Percentiles rank a stretch among this genome's conserved stretches.
phyloP scores from a whole-genome alignment of 768 basidiomycete genomes.

The Cubamyces sp. region DNA sequence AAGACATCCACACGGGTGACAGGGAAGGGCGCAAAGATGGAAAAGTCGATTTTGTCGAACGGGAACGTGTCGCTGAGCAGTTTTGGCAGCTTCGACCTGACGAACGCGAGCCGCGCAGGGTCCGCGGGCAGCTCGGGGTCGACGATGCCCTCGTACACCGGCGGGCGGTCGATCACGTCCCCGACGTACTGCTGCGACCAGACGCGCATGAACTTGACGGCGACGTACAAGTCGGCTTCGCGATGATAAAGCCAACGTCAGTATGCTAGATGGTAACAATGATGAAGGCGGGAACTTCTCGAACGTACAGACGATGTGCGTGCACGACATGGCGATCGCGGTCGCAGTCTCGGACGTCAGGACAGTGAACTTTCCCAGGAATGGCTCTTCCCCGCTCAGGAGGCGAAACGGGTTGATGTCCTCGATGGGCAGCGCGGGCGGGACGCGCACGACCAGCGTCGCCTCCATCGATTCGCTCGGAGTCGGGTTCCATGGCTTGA shows the following conservation, averaged over 20 bases:
- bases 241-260: no score
- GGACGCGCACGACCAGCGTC: neutral
- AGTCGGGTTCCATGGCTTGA: neutral
- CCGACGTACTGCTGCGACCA: constrained; percentile 1
- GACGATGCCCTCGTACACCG: neutral
- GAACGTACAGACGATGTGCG: constrained; percentile 2
- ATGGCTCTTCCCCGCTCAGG: neutral
- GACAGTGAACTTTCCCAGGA: neutral
- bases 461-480: neutral
- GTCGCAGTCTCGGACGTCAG: neutral
- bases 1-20: neutral
- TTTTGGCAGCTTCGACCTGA: neutral
- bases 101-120: neutral
- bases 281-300: no score
- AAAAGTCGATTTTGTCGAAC: constrained; percentile 1
- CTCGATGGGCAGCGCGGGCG: neutral
- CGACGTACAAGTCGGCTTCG: neutral
- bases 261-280: no score
- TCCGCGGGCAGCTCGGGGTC: neutral
- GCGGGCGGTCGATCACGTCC: neutral
- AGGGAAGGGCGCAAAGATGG: constrained; percentile 3
- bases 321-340: constrained; percentile 1
- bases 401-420: neutral
- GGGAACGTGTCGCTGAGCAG: constrained; percentile 7
- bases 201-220: neutral